A percentile compares a stretch with the other conserved stretches of the same genome.
These are phyloP conservation scores for Exophiala spinifera DNA, from an alignment of 2,329 filamentous ascomycete species.

Conservation along the genomic window DNA sequence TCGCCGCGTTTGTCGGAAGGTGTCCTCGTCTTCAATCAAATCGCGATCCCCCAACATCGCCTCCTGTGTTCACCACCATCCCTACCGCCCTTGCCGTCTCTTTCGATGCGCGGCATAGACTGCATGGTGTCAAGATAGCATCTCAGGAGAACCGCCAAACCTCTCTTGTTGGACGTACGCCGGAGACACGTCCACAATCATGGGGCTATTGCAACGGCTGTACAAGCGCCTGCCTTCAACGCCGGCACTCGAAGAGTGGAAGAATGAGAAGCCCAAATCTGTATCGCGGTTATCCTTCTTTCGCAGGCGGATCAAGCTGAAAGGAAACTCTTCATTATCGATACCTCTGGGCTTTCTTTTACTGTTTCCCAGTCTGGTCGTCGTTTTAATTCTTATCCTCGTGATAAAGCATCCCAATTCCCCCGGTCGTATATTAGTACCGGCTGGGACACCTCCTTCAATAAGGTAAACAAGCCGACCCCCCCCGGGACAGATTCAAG, in stretches of 20 bases:
- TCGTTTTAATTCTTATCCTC: slow-evolving; percentile 85
- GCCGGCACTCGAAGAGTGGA: slow-evolving; percentile 45
- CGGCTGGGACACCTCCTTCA: slow-evolving; percentile 79
- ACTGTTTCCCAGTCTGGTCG: slow-evolving; percentile 85
- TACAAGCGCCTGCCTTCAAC: slow-evolving; percentile 51
- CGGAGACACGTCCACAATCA: slow-evolving; percentile 28
- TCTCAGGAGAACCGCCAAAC: slow-evolving; percentile 12
- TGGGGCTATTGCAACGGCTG: slow-evolving; percentile 55
- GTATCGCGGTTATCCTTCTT: slow-evolving; percentile 71
- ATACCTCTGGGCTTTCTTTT: slow-evolving; percentile 90
- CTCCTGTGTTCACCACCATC: neutral
- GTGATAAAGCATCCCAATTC: slow-evolving; percentile 85
- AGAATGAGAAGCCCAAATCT: slow-evolving; percentile 42
- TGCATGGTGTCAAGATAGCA: slow-evolving; percentile 18
- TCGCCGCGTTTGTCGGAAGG: slow-evolving; percentile 3
- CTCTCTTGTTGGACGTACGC: slow-evolving; percentile 8
- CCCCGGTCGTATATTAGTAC: slow-evolving; percentile 78
- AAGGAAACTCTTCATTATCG: slow-evolving; percentile 87
- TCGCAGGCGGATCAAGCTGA: slow-evolving; percentile 78
- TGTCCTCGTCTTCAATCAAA: slow-evolving; percentile 2
- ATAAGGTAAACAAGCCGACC: slow-evolving; percentile 69
- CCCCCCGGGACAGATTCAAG: slow-evolving; percentile 12
- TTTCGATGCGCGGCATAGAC: slow-evolving; percentile 11
- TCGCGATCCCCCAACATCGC: slow-evolving; percentile 1
- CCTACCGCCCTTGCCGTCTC: neutral